phyloP scores from a whole-genome alignment of 768 basidiomycete species.

The Strobilomyces dryophilus region DNA sequence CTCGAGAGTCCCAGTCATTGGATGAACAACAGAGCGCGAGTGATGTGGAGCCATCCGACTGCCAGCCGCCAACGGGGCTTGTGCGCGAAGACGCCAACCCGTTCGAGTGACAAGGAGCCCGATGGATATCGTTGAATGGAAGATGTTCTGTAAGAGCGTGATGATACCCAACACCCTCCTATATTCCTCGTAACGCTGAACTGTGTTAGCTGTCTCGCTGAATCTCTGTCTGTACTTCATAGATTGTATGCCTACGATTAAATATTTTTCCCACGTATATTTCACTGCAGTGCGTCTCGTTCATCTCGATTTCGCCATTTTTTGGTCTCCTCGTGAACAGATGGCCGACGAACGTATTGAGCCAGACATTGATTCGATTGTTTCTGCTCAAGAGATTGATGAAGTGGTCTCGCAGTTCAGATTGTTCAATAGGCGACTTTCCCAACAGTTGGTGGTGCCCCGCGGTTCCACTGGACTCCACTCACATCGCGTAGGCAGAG shows the following conservation, averaged over 20 bases:
- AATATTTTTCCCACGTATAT: constrained; percentile 28
- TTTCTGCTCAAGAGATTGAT: constrained; percentile 29
- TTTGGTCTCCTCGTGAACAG: background rate
- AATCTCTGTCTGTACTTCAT: constrained; percentile 29
- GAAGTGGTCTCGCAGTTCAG: constrained; percentile 30
- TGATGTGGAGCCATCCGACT: constrained; percentile 37
- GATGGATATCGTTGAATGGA: constrained; percentile 2
- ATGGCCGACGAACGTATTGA: constrained; percentile 23
- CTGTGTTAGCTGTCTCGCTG: constrained; percentile 27
- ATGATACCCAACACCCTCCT: constrained; percentile 13
- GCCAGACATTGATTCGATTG: background rate
- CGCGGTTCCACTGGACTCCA: background rate
- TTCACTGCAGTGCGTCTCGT: background rate
- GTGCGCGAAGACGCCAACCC: constrained; percentile 68
- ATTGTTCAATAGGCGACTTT: constrained; percentile 22
- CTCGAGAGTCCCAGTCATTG: constrained; percentile 21
- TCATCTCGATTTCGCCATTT: constrained; percentile 5
- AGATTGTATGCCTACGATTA: constrained; percentile 20
- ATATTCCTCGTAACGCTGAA: constrained; percentile 23
- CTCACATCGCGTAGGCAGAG: constrained; percentile 28
- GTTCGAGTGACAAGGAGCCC: constrained; percentile 38
- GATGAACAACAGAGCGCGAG: constrained; percentile 33
- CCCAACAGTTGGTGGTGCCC: constrained; percentile 22
- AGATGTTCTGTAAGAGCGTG: constrained; percentile 25
- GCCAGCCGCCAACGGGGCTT: constrained; percentile 22